Percentiles rank a stretch among this genome's conserved stretches.
Conservation (phyloP, 352 stramenopile species). For the Globisporangium apiculatum region DNA sequence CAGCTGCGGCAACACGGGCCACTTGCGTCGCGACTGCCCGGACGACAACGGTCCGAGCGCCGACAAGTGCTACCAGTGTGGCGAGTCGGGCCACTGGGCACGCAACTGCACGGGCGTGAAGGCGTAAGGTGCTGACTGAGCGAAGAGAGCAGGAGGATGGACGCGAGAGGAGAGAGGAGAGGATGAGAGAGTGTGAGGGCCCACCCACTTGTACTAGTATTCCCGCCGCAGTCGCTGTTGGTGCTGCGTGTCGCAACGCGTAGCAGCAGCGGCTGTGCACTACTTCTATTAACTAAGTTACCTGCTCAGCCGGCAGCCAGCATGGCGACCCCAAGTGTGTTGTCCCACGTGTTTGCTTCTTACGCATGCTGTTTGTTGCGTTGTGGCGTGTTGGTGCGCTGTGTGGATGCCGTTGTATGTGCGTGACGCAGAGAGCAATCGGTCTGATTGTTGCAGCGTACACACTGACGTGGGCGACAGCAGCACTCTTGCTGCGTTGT, state of each 20-base stretch:
- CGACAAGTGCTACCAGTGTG: slow-evolving; percentile 84
- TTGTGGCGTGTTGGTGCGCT: no score
- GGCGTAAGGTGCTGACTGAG: slow-evolving; percentile 28
- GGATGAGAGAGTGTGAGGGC: slow-evolving; percentile 18
- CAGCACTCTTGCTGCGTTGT: no score
- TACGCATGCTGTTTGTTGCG: not conserved
- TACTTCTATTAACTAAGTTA: slow-evolving; percentile 12
- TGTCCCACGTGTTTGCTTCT: not conserved
- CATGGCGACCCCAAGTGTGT: not conserved
- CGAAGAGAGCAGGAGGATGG: slow-evolving; percentile 28
- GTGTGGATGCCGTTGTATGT: no score
- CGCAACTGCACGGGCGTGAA: slow-evolving; percentile 62
- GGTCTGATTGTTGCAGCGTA: no score
- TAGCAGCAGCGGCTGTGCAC: not conserved
- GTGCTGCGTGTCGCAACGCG: not conserved
- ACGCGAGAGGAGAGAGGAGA: slow-evolving; percentile 33
- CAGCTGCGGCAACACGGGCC: slow-evolving; percentile 57
- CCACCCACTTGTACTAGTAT: slow-evolving; percentile 58
- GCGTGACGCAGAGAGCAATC: no score
- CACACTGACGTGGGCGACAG: no score
- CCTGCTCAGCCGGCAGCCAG: slow-evolving; percentile 1
- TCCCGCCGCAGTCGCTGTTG: slow-evolving; percentile 19
- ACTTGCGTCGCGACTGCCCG: slow-evolving; percentile 75
- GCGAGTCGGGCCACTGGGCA: slow-evolving; percentile 68
- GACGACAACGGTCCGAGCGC: slow-evolving; percentile 57